These are phyloP conservation scores for Epicoccum nigrum DNA, from an alignment of 2,329 filamentous ascomycete species.

Conservation along the genomic window DNA sequence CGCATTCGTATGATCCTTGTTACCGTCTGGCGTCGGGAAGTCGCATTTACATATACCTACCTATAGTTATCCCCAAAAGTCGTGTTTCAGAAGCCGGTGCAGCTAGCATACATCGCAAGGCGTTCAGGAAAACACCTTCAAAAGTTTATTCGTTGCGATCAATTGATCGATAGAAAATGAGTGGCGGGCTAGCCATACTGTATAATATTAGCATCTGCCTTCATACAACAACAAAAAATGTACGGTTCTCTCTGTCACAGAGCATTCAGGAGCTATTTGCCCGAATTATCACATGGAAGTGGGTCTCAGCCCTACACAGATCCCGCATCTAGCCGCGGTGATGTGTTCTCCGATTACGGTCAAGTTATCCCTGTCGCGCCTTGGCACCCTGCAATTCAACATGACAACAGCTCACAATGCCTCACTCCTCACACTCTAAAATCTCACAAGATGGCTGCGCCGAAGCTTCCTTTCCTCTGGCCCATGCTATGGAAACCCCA, in stretches of 20 bases:
- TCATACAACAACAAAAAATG: not conserved
- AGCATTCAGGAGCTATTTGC: too few species aligned
- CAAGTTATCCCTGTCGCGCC: conserved; percentile 16
- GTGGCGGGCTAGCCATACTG: not conserved
- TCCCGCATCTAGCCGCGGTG: conserved; percentile 15
- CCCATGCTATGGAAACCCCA: conserved; percentile 51
- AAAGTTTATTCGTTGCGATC: conserved; percentile 10
- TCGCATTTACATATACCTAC: conserved; percentile 18
- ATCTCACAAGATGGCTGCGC: conserved; percentile 48
- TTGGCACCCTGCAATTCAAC: conserved; percentile 14
- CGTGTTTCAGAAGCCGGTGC: conserved; percentile 3
- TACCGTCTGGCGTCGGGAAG: conserved; percentile 7
- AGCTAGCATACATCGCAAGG: conserved; percentile 10
- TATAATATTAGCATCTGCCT: not conserved
- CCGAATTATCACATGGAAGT: conserved; percentile 8
- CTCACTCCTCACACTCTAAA: not conserved
- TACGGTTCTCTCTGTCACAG: not conserved
- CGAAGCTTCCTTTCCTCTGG: conserved; percentile 55
- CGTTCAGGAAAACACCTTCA: conserved; percentile 2
- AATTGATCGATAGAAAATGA: not conserved
- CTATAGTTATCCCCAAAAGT: conserved; percentile 16
- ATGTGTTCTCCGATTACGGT: conserved; percentile 20
- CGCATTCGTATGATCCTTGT: conserved; percentile 4
- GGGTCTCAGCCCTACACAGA: conserved; percentile 11
- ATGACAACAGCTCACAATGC: conserved; percentile 1